phyloP scores from a whole-genome alignment of 2,329 filamentous ascomycete genomes.

The Meredithiella fracta region DNA sequence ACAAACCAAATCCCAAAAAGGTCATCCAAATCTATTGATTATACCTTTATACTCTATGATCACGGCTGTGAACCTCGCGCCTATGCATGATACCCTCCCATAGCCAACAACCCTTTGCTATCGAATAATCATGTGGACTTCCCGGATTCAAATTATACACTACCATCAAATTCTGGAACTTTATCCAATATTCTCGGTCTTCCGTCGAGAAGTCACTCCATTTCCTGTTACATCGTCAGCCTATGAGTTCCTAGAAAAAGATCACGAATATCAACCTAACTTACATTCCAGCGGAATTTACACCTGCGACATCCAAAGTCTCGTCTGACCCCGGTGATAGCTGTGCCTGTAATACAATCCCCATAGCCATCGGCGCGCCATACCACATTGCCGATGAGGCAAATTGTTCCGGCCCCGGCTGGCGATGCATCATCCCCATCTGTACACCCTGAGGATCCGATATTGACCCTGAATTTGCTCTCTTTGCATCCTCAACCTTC shows the following conservation, averaged over 20 bases:
- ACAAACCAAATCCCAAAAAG: too few relatives aligned
- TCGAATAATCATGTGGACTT: not conserved
- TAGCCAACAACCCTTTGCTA: not conserved
- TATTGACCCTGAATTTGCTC: not conserved
- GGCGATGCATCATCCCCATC: not conserved
- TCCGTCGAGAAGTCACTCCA: not conserved
- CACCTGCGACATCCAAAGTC: not conserved
- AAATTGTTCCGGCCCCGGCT: not conserved
- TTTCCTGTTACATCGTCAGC: not conserved
- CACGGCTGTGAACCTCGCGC: too few relatives aligned
- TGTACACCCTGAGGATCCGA: not conserved
- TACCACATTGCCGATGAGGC: not conserved
- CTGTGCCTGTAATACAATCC: not conserved
- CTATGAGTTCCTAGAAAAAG: too few relatives aligned
- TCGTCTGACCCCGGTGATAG: not conserved
- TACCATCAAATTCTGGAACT: not conserved
- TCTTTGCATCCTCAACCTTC: not conserved
- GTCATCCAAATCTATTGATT: too few relatives aligned
- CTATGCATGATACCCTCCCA: not conserved
- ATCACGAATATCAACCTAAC: not conserved
- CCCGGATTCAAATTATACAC: slow-evolving; percentile 1
- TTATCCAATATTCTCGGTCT: not conserved
- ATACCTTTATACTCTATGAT: too few relatives aligned
- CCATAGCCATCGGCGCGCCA: not conserved
- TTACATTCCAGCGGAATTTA: slow-evolving; percentile 1